phyloP scores from a whole-genome alignment of 805 yeast genomes.

The Tetrapisispora arboricola region DNA sequence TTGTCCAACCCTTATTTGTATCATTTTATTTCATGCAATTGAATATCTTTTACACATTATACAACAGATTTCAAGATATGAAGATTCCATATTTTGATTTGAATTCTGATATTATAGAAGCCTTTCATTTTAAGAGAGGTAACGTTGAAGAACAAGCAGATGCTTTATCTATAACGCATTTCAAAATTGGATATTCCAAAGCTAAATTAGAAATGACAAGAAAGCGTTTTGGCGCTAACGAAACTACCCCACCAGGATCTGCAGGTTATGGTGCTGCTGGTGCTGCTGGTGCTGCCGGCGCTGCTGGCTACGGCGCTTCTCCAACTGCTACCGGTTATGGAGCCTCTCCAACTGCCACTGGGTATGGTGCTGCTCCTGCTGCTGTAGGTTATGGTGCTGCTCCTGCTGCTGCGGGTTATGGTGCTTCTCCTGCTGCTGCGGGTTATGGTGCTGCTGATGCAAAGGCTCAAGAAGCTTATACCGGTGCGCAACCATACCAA shows the following conservation, averaged over 20 bases:
- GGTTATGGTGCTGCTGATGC: slow-evolving; percentile 7
- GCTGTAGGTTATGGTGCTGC: slow-evolving; percentile 3
- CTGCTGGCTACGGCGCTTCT: slow-evolving; percentile 8
- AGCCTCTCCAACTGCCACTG: slow-evolving; percentile 19
- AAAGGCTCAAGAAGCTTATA: slow-evolving; percentile 9
- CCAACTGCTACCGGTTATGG: slow-evolving; percentile 21
- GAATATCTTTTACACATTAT: slow-evolving; percentile 89
- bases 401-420: slow-evolving; percentile 9
- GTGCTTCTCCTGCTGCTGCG: slow-evolving; percentile 10
- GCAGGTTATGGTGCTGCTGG: slow-evolving; percentile 21
- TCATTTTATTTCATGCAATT: slow-evolving; percentile 95
- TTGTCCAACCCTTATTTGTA: slow-evolving; percentile 87
- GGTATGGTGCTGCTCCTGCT: slow-evolving; percentile 13
- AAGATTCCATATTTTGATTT: slow-evolving; percentile 94
- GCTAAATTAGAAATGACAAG: slow-evolving; percentile 73
- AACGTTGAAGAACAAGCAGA: slow-evolving; percentile 85
- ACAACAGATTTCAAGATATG: slow-evolving; percentile 87
- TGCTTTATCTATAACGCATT: slow-evolving; percentile 80
- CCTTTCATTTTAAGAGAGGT: slow-evolving; percentile 75
- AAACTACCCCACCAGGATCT: slow-evolving; percentile 16
- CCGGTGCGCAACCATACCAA: slow-evolving; percentile 15
- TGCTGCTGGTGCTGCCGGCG: slow-evolving; percentile 26
- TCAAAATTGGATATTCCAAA: slow-evolving; percentile 82
- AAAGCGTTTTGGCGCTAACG: slow-evolving; percentile 47
- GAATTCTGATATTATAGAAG: slow-evolving; percentile 70